Conservation (phyloP, 2,329 filamentous ascomycete species). For the Aspergillus brunneoviolaceus region DNA sequence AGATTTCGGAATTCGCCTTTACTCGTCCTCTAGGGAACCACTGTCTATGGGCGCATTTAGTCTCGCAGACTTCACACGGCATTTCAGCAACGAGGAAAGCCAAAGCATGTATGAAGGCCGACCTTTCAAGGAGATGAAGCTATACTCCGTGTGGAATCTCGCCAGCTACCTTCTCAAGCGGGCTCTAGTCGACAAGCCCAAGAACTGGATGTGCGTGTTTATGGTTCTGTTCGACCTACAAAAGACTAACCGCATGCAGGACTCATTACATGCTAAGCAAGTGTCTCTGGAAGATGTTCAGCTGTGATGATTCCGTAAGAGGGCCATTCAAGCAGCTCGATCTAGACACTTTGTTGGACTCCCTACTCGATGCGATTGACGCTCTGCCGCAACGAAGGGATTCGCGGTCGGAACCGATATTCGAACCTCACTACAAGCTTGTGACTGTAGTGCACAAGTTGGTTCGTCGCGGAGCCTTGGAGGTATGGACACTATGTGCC, state of each 20-base stretch:
- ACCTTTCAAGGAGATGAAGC: conserved; percentile 58
- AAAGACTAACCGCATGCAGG: conserved; percentile 32
- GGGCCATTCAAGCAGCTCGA: conserved; percentile 36
- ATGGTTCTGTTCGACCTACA: neutral
- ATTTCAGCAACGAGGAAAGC: conserved; percentile 55
- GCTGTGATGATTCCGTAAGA: conserved; percentile 44
- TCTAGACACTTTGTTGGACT: conserved; percentile 54
- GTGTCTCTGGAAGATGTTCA: conserved; percentile 70
- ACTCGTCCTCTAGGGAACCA: conserved; percentile 67
- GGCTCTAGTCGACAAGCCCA: conserved; percentile 58
- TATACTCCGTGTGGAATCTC: conserved; percentile 65
- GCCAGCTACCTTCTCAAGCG: conserved; percentile 61
- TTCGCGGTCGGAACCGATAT: conserved; percentile 67
- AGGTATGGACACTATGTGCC: conserved; percentile 30
- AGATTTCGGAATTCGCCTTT: conserved; percentile 68
- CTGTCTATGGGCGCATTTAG: conserved; percentile 67
- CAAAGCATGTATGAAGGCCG: conserved; percentile 57
- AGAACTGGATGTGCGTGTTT: conserved; percentile 60
- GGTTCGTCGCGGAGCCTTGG: conserved; percentile 54
- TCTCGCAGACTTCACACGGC: conserved; percentile 61
- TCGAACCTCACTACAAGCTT: conserved; percentile 93
- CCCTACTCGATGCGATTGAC: conserved; percentile 60
- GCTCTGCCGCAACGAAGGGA: conserved; percentile 61
- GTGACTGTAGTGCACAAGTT: conserved; percentile 80
- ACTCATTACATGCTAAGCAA: conserved; percentile 70